Conservation (phyloP, 2,329 filamentous ascomycete genomes). For the Aspergillus fischeri region DNA sequence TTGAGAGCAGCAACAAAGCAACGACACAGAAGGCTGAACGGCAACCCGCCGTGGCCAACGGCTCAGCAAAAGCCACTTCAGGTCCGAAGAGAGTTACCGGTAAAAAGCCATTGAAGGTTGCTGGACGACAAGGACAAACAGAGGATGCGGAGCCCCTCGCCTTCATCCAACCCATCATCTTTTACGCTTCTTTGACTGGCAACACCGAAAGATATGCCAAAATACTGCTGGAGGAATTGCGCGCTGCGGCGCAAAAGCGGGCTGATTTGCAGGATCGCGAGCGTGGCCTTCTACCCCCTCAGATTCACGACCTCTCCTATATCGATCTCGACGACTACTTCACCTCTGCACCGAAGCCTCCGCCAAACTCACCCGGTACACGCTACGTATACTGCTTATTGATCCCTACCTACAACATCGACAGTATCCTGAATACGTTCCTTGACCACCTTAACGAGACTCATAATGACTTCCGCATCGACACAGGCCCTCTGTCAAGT, state of each 20-base stretch:
- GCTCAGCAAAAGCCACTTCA: slow-evolving; percentile 13
- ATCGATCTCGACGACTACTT: slow-evolving; percentile 94
- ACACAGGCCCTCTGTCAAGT: slow-evolving; percentile 73
- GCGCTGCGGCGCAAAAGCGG: slow-evolving; percentile 33
- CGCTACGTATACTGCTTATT: slow-evolving; percentile 79
- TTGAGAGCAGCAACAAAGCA: not conserved
- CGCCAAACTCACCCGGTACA: slow-evolving; percentile 42
- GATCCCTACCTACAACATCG: slow-evolving; percentile 90
- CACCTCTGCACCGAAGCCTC: slow-evolving; percentile 64
- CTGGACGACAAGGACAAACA: slow-evolving; percentile 17
- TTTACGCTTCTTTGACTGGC: slow-evolving; percentile 85
- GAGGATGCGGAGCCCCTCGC: slow-evolving; percentile 18
- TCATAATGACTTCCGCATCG: slow-evolving; percentile 93
- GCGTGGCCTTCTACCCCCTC: slow-evolving; percentile 50
- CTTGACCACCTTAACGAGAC: slow-evolving; percentile 85
- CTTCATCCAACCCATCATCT: slow-evolving; percentile 65
- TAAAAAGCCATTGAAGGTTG: slow-evolving; percentile 29
- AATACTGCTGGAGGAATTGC: slow-evolving; percentile 56
- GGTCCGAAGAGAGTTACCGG: slow-evolving; percentile 34
- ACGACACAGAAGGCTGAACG: slow-evolving; percentile 1
- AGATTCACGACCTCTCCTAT: slow-evolving; percentile 73
- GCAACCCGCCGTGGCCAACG: not conserved
- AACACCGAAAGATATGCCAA: slow-evolving; percentile 72
- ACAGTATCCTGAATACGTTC: slow-evolving; percentile 84
- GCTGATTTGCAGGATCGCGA: slow-evolving; percentile 21